Base-by-base conservation (phyloP, 2,329 filamentous ascomycete species). In the Orbilia javanica region DNA sequence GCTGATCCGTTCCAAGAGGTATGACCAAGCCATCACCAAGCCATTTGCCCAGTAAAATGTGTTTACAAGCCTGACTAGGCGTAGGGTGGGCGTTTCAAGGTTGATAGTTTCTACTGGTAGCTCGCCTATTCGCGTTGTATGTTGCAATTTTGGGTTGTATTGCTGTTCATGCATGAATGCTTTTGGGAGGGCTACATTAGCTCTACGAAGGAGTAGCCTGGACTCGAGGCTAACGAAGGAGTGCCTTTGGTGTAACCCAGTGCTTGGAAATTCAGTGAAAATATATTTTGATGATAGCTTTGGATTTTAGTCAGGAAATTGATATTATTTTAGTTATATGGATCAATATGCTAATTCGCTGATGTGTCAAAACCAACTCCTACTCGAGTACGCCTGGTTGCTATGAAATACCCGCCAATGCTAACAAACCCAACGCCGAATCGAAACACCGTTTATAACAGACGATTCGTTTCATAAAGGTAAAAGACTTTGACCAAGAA, bases 361-460 rank as follows among this genome's bases (percentile, higher is more conserved):
- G 3, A 13, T 25, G 46, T 50, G 46, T 50, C 18, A 50, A 25
- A 50, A 13, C 22, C 20, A 46, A 46, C 18, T 20, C 42, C 39
- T 4, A 44, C 20, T n/a, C 22, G 25, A 50, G 20, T 50, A 50
- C 46, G 46, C 46, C 46, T 25, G 7, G 10, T 15, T 39, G 42
- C 42, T 44, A 4, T 8, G 20, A 44, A 8, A n/a, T 44, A 44
- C 13, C 3, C 15, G 1, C 42, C n/a, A 20, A 42, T 42, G 8
- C 39, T 3, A 44, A 44, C 42, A 53, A 31, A 29, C 18, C 25
- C 25, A 53, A 53, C 46, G 20, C 46, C 50, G n/a, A n/a, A n/a
- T n/a, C 25, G 27, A 53, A 53, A 53, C 50, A 22, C 50, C 50
- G 20, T 53, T 29, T 31, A n/a, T 36, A 57, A 57, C 52, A 5